Conservation (phyloP, 768 basidiomycete species). For the Lactarius sp. region DNA sequence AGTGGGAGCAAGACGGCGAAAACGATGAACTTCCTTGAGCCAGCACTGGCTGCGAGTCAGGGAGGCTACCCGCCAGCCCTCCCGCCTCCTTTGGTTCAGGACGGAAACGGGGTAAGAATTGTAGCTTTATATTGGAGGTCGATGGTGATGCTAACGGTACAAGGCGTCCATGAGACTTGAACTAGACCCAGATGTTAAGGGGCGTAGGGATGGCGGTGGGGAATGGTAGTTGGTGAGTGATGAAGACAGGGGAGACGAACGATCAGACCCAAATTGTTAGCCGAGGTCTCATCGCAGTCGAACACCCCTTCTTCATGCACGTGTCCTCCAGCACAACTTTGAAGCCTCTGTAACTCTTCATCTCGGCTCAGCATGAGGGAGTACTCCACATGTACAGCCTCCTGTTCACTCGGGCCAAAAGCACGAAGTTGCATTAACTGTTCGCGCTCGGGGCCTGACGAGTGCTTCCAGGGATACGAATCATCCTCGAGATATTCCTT, state of each 20-base stretch:
- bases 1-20: conserved; percentile 10
- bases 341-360: conserved; percentile 44
- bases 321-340: conserved; percentile 2
- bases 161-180: conserved; percentile 17
- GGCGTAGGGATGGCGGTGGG: conserved; percentile 26
- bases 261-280: conserved; percentile 14
- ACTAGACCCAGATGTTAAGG: conserved; percentile 28
- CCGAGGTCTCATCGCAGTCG: conserved; percentile 38
- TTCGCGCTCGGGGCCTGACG: conserved; percentile 48
- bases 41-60: conserved; percentile 30
- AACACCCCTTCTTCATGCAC: conserved; percentile 50
- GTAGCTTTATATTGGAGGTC: conserved; percentile 48
- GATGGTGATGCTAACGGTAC: conserved; percentile 29
- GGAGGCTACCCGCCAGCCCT: conserved; percentile 8
- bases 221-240: conserved; percentile 2
- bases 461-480: conserved; percentile 34
- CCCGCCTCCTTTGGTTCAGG: conserved; percentile 57
- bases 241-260: conserved; percentile 10
- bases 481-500: conserved; percentile 49
- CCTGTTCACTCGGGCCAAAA: conserved; percentile 69
- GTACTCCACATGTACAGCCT: conserved; percentile 78
- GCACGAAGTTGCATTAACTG: conserved; percentile 51
- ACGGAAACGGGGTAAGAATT: conserved; percentile 43
- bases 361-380: conserved; percentile 82
- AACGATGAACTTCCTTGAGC: conserved; percentile 17